Conservation (phyloP, 192 early-diverging fungal genomes). For the Podila horticola region DNA sequence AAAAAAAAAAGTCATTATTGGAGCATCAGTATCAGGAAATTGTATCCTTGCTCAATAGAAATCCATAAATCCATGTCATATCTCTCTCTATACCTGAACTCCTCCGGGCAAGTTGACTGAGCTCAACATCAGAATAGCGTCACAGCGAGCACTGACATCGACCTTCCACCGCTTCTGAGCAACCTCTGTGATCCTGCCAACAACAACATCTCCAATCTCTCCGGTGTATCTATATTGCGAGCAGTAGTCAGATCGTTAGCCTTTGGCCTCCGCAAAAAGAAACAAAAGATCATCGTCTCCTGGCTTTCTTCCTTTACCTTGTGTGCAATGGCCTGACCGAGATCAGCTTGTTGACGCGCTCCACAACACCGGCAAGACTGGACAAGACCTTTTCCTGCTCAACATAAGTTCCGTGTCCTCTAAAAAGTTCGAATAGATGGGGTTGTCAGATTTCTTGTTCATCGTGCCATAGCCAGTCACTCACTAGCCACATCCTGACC, state of each 20-base stretch:
- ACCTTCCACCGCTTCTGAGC: constrained; percentile 95
- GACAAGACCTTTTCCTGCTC: constrained; percentile 76
- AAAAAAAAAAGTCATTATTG: not conserved
- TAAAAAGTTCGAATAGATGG: constrained; percentile 27
- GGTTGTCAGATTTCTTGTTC: not conserved
- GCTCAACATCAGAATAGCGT: constrained; percentile 87
- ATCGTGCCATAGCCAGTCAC: no score
- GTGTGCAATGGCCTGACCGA: constrained; percentile 89
- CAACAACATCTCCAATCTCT: constrained; percentile 97
- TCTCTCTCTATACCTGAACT: constrained; percentile 71
- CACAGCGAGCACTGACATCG: constrained; percentile 88
- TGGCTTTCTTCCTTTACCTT: constrained; percentile 55
- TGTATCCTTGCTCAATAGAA: not conserved
- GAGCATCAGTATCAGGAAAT: not conserved
- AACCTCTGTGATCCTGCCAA: constrained; percentile 94
- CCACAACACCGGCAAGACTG: constrained; percentile 90
- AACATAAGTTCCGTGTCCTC: constrained; percentile 92
- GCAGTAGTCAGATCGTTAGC: not conserved
- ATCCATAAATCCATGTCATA: not conserved
- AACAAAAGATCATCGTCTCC: no score
- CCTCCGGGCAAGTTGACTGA: constrained; percentile 96
- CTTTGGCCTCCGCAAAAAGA: no score
- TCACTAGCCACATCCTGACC: not conserved
- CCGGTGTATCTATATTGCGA: constrained; percentile 70
- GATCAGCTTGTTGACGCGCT: constrained; percentile 96